Evolutionary conservation across 2,329 filamentous ascomycete genomes (phyloP).

Genomic region (Neobulgaria alba): DNA sequence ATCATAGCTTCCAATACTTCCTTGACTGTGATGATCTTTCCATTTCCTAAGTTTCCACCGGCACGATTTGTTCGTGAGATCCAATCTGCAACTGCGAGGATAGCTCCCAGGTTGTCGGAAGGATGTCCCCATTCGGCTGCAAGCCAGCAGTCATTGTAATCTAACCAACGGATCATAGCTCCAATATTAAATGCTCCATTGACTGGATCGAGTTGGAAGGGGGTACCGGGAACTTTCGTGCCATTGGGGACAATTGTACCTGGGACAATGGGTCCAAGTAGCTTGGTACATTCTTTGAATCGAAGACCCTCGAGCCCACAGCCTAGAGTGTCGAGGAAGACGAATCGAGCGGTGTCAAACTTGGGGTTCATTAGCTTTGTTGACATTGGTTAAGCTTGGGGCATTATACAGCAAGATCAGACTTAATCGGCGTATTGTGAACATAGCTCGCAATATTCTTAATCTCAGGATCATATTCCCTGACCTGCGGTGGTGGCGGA

Average conservation of each 20-base stretch:
- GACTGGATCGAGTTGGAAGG: conserved; percentile 90
- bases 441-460: conserved; percentile 93
- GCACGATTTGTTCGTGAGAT: conserved; percentile 80
- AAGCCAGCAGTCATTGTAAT: conserved; percentile 99
- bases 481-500: conserved; percentile 40
- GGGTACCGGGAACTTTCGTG: conserved; percentile 81
- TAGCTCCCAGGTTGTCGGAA: conserved; percentile 95
- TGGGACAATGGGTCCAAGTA: conserved; percentile 84
- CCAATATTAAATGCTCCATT: conserved; percentile 98
- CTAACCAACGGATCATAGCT: conserved; percentile 96
- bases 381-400: conserved; percentile 2
- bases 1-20: conserved; percentile 97
- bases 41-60: conserved; percentile 71
- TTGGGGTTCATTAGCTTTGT: conserved; percentile 31
- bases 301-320: conserved; percentile 92
- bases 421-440: conserved; percentile 83
- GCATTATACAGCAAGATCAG: conserved; percentile 76
- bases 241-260: conserved; percentile 90
- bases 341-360: conserved; percentile 94
- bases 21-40: conserved; percentile 79
- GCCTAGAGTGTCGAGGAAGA: conserved; percentile 93
- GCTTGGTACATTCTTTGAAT: conserved; percentile 93
- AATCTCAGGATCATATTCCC: conserved; percentile 84
- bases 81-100: conserved; percentile 96
- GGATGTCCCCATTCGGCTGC: conserved; percentile 98